Evolutionary conservation across 2,329 filamentous ascomycete genomes (phyloP).

Genomic region (Aschersonia sp.): DNA sequence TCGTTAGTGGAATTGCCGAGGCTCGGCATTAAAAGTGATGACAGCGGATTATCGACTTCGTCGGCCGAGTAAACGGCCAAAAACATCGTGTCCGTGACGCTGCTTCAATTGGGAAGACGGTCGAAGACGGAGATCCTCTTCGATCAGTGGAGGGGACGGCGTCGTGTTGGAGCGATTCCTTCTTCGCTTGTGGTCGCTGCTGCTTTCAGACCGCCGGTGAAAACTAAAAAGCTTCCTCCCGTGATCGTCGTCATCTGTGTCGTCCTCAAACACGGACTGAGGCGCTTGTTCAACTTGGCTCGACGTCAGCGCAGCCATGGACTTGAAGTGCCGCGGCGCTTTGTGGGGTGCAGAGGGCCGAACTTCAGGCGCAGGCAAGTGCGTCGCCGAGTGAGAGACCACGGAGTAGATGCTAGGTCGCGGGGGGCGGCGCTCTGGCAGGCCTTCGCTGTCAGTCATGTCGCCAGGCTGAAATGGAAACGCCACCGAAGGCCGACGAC

Average conservation of each 20-base stretch:
- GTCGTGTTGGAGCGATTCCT: conserved; percentile 1
- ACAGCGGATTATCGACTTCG: conserved; percentile 9
- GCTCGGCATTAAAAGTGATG: not conserved
- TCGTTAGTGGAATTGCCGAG: not conserved
- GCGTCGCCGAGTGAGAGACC: conserved; percentile 10
- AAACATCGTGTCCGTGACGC: conserved; percentile 17
- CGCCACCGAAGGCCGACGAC: not conserved
- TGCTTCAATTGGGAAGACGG: conserved; percentile 7
- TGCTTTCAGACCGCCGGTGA: conserved; percentile 21
- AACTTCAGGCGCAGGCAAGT: conserved; percentile 7
- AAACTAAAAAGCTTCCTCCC: conserved; percentile 24
- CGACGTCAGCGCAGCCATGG: conserved; percentile 8
- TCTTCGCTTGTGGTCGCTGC: conserved; percentile 15
- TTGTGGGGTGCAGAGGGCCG: conserved; percentile 4
- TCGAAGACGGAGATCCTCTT: not conserved
- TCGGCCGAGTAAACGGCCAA: conserved; percentile 22
- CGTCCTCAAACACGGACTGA: conserved; percentile 33
- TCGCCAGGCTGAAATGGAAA: not conserved
- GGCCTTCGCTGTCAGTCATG: not conserved
- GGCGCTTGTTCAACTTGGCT: conserved; percentile 12
- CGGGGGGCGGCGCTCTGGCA: not conserved
- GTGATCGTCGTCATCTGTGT: conserved; percentile 19
- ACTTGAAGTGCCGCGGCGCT: conserved; percentile 13
- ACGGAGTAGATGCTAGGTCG: conserved; percentile 8
- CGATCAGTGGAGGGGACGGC: not conserved